Conservation (phyloP, 805 yeast species). For the Candida wancherniae region DNA sequence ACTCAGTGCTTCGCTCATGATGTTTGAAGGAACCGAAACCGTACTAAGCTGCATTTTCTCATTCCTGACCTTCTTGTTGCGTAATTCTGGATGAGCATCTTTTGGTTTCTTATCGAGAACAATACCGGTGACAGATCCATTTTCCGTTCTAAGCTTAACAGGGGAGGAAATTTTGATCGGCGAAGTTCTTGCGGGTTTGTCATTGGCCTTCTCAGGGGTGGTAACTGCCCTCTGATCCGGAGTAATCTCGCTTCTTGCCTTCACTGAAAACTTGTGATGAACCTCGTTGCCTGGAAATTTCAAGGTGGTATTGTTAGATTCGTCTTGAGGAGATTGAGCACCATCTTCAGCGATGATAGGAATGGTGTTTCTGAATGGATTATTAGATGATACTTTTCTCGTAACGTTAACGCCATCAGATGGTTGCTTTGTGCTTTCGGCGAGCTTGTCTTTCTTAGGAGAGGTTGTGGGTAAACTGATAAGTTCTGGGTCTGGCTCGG, state of each 20-base stretch:
- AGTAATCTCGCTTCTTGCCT: constrained; percentile 1
- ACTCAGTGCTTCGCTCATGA: constrained; percentile 1
- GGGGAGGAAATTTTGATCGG: constrained; percentile 41
- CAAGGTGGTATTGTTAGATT: not conserved
- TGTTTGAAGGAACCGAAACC: constrained; percentile 27
- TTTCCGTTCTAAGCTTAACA: constrained; percentile 27
- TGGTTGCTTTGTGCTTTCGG: too few relatives aligned
- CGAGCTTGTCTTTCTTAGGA: too few relatives aligned
- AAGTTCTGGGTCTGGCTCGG: constrained; percentile 1
- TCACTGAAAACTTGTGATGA: not conserved
- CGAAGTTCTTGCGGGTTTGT: constrained; percentile 5
- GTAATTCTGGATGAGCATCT: constrained; percentile 4
- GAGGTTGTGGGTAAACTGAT: not conserved
- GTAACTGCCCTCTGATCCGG: not conserved
- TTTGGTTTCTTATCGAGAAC: constrained; percentile 11
- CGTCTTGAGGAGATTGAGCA: not conserved
- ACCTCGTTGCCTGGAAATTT: not conserved
- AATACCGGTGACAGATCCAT: constrained; percentile 25
- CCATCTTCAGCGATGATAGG: too few relatives aligned
- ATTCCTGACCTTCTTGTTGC: constrained; percentile 3
- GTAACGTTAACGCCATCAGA: too few relatives aligned
- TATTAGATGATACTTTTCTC: constrained; percentile 1
- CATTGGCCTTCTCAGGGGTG: constrained; percentile 1
- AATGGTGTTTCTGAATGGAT: constrained; percentile 3
- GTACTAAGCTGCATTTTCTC: constrained; percentile 22